Conservation (phyloP, 2,329 filamentous ascomycete genomes). For the Stenocarpella maydis region DNA sequence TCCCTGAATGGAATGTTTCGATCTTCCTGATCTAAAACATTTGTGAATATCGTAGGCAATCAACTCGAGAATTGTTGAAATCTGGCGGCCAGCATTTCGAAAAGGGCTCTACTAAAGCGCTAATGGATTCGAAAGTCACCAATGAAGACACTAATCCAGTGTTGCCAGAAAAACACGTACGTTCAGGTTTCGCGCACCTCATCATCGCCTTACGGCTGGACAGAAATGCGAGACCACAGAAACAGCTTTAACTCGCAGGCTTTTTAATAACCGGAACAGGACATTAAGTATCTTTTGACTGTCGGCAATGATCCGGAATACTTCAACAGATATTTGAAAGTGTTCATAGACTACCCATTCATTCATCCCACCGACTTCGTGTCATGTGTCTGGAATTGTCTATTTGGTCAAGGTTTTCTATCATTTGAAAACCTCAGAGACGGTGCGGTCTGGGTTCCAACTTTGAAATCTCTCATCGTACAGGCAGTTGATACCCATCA, state of each 20-base stretch:
- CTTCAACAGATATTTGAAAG: not conserved
- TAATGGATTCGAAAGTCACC: not conserved
- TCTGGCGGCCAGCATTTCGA: not conserved
- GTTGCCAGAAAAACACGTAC: too few relatives aligned
- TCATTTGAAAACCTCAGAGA: not conserved
- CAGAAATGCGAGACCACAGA: not conserved
- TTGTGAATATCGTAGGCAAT: too few relatives aligned
- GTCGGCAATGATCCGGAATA: not conserved
- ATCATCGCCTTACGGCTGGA: not conserved
- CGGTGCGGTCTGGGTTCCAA: too few relatives aligned
- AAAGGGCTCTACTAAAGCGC: not conserved
- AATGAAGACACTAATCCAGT: too few relatives aligned
- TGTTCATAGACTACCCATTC: not conserved
- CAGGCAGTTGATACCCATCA: too few relatives aligned
- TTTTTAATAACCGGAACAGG: too few relatives aligned
- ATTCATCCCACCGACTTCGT: accelerated
- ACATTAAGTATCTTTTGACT: not conserved
- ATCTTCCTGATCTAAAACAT: too few relatives aligned
- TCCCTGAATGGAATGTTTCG: too few relatives aligned
- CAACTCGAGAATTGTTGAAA: too few relatives aligned
- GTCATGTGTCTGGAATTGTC: not conserved
- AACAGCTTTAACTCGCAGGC: too few relatives aligned
- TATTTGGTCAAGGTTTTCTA: not conserved
- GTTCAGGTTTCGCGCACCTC: not conserved
- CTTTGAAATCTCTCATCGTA: too few relatives aligned